Evolutionary conservation across 2,329 filamentous ascomycete genomes (phyloP), one percentile per base, ranked within the genome.

Genomic region (Arachnopeziza araneosa): DNA sequence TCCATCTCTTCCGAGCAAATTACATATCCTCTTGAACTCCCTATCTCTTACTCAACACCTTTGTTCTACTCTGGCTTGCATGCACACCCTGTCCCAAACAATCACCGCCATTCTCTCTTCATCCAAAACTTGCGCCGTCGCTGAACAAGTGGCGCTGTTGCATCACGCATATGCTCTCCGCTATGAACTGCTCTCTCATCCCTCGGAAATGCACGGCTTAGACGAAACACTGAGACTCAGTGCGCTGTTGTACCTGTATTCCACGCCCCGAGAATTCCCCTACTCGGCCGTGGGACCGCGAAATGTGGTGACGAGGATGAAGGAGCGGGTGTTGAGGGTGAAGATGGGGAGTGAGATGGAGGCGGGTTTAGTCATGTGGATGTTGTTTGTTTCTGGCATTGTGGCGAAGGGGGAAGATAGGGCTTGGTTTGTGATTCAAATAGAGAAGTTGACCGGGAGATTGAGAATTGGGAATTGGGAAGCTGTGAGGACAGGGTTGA

Each of bases 231-330:
- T 63, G 24, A 54, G 59, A n/a, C 57, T 63, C 24, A 56, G 58
- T 9, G 56, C 59, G 5, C 26, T 63, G 52, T 48, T 63, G 21
- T 63, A 63, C 22, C n/a, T 61, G 14, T 55, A 59, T 14, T 52
- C 54, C 23, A 63, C 61, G 12, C 55, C 59, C 19, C 55, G 59
- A 30, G 59, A 61, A 52, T 63, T 63, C 26, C 58, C 61, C 17
- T 57, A 36, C 21, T 52, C 61, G 21, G 58, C 56, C 7, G 32
- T 60, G 8, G 59, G 59, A 2, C 59, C 58, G 30, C 8, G 30
- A 14, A 63, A 53, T 24, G 24, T 63, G 44, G 49, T 63, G 24
- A 26, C 9, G 22, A 52, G 32, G 24, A 14, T 63, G 23, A 61
- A 50, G 21, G 59, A 59, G 1, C 52, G 52, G 44, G 51, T 63